Percentiles rank a stretch among this genome's conserved stretches.
These are phyloP conservation scores for Penicillium sp. DNA, from an alignment of 2,329 filamentous ascomycete genomes.

Conservation along the genomic window DNA sequence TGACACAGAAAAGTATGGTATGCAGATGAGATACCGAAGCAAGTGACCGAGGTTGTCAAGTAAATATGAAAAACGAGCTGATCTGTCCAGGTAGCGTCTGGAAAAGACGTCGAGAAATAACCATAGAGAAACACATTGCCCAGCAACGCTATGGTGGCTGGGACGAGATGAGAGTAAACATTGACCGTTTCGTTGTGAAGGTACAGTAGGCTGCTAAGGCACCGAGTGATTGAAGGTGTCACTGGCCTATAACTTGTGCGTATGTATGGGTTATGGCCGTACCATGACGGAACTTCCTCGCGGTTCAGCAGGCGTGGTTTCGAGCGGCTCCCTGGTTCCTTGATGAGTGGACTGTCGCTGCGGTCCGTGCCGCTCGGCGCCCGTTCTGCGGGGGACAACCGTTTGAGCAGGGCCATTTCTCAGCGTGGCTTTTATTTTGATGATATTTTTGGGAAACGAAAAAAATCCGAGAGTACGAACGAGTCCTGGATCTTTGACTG, in stretches of 20 bases:
- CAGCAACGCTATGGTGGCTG: constrained; percentile 21
- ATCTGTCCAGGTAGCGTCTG: constrained; percentile 12
- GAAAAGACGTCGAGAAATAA: constrained; percentile 14
- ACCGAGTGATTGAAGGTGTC: neutral
- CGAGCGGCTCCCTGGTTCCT: neutral
- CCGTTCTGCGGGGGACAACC: neutral
- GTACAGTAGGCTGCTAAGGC: constrained; percentile 7
- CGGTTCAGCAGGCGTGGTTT: neutral
- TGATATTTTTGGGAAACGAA: too few species aligned
- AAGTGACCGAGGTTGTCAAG: constrained; percentile 13
- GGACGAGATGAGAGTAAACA: constrained; percentile 27
- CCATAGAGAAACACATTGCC: constrained; percentile 16
- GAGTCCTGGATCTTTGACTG: neutral
- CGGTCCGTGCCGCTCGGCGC: neutral
- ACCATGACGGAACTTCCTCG: neutral
- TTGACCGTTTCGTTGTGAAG: constrained; percentile 24
- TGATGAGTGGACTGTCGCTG: neutral
- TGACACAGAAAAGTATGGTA: constrained; percentile 39
- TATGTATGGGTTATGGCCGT: neutral
- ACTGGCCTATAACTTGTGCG: neutral
- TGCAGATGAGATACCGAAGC: constrained; percentile 20
- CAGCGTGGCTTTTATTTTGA: too few species aligned
- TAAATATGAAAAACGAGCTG: constrained; percentile 21
- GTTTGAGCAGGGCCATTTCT: neutral
- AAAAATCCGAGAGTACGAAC: too few species aligned